Percentiles rank a stretch among this genome's conserved stretches.
phyloP scores from a whole-genome alignment of 805 yeast genomes.

The Myxozyma mucilagina region DNA sequence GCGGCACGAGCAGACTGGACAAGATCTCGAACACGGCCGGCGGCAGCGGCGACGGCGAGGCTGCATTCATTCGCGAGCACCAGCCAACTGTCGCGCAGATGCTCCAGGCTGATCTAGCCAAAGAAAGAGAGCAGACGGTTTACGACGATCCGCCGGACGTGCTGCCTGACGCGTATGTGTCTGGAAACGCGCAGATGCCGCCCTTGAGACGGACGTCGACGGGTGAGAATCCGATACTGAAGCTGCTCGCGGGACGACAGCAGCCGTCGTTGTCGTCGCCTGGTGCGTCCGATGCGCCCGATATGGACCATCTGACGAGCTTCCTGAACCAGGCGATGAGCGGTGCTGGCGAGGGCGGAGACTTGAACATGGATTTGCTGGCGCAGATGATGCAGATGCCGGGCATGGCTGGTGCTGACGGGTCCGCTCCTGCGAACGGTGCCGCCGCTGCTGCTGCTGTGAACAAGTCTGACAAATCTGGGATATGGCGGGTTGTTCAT shows the following conservation, averaged over 20 bases:
- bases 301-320: conserved; percentile 12
- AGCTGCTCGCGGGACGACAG: conserved; percentile 22
- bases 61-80: conserved; percentile 5
- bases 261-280: conserved; percentile 2
- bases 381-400: conserved; percentile 15
- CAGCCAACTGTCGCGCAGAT: conserved; percentile 6
- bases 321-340: conserved; percentile 9
- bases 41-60: neutral
- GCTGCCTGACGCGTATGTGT: neutral
- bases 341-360: conserved; percentile 5
- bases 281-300: conserved; percentile 2
- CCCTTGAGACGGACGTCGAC: conserved; percentile 1
- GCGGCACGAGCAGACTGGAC: conserved; percentile 31
- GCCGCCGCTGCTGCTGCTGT: conserved; percentile 1
- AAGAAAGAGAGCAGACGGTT: neutral
- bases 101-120: neutral
- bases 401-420: conserved; percentile 3
- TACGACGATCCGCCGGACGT: conserved; percentile 23
- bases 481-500: conserved; percentile 17
- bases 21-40: conserved; percentile 23
- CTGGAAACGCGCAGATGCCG: neutral
- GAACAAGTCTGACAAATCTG: neutral
- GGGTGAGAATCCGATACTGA: conserved; percentile 23
- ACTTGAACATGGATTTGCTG: conserved; percentile 8
- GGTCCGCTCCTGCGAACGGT: neutral